phyloP scores from a whole-genome alignment of 768 basidiomycete species.

The Sistotremastrum suecicum region DNA sequence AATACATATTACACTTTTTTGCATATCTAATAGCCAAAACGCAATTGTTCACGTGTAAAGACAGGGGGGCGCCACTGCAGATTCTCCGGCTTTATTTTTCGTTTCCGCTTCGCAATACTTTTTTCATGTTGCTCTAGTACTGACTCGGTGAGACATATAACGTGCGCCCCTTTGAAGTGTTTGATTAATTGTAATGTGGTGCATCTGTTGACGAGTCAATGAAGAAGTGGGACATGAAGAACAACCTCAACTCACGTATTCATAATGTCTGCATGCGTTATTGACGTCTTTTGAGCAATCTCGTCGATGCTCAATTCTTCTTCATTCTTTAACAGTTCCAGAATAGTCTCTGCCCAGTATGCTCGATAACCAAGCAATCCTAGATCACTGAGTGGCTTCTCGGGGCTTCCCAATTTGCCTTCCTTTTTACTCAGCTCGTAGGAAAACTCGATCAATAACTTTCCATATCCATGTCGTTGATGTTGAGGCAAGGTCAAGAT shows the following conservation, averaged over 20 bases:
- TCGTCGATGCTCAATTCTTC: constrained; percentile 88
- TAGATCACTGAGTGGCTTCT: constrained; percentile 93
- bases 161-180: constrained; percentile 89
- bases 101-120: constrained; percentile 59
- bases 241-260: constrained; percentile 66
- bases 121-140: constrained; percentile 88
- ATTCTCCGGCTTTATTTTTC: constrained; percentile 64
- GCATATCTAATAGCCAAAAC: constrained; percentile 39
- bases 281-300: constrained; percentile 88
- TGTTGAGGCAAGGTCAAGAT: constrained; percentile 98
- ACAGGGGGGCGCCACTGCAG: constrained; percentile 93
- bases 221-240: constrained; percentile 4
- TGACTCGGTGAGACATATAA: constrained; percentile 82
- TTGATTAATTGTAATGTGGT: constrained; percentile 91
- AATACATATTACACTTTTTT: background rate
- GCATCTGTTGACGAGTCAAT: constrained; percentile 38
- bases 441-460: constrained; percentile 92
- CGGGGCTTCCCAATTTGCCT: constrained; percentile 88
- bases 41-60: constrained; percentile 79
- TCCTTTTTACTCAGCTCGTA: constrained; percentile 97
- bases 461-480: constrained; percentile 92
- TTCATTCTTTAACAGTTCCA: constrained; percentile 68
- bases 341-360: constrained; percentile 95
- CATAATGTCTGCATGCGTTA: constrained; percentile 94
- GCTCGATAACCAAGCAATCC: constrained; percentile 87